A percentile compares a stretch with the other conserved stretches of the same genome.
phyloP scores from a whole-genome alignment of 495 filamentous ascomycete species.

The Physcia stellaris region DNA sequence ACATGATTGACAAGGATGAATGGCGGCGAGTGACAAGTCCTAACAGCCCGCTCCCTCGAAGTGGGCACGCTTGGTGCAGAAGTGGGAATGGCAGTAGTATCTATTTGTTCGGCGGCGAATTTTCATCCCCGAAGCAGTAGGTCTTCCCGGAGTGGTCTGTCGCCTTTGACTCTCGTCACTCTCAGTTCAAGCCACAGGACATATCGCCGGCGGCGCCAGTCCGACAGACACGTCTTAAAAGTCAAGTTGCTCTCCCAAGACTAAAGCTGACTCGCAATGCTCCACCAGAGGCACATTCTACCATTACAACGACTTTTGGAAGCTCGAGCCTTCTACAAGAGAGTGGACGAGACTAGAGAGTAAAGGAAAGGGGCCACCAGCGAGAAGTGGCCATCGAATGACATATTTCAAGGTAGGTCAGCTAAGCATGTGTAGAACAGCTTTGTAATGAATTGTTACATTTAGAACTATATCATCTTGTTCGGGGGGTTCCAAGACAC shows the following conservation, averaged over 20 bases:
- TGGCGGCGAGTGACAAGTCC: constrained; percentile 83
- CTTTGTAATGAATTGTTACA: constrained; percentile 23
- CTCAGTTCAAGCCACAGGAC: too few species aligned
- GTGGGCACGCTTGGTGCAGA: constrained; percentile 84
- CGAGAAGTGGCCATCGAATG: constrained; percentile 88
- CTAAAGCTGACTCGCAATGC: too few species aligned
- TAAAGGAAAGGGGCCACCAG: constrained; percentile 79
- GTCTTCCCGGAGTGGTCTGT: too few species aligned
- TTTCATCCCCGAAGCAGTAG: constrained; percentile 78
- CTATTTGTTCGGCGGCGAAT: constrained; percentile 82
- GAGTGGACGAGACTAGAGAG: constrained; percentile 85
- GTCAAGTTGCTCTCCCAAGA: too few species aligned
- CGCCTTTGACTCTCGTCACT: too few species aligned
- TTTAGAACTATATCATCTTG: constrained; percentile 52
- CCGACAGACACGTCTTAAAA: too few species aligned
- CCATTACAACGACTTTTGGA: constrained; percentile 98
- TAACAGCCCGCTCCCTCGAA: constrained; percentile 81
- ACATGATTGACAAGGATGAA: constrained; percentile 71
- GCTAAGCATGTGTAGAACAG: constrained; percentile 12
- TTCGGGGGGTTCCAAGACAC: constrained; percentile 93
- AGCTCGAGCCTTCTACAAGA: constrained; percentile 61
- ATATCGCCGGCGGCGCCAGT: too few species aligned
- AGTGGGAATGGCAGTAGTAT: constrained; percentile 74
- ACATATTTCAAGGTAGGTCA: constrained; percentile 63
- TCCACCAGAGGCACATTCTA: constrained; percentile 99